A percentile compares a stretch with the other conserved stretches of the same genome.
Evolutionary conservation across 164 flowering plant species (phyloP).

Genomic region (Sextonia rubra): DNA sequence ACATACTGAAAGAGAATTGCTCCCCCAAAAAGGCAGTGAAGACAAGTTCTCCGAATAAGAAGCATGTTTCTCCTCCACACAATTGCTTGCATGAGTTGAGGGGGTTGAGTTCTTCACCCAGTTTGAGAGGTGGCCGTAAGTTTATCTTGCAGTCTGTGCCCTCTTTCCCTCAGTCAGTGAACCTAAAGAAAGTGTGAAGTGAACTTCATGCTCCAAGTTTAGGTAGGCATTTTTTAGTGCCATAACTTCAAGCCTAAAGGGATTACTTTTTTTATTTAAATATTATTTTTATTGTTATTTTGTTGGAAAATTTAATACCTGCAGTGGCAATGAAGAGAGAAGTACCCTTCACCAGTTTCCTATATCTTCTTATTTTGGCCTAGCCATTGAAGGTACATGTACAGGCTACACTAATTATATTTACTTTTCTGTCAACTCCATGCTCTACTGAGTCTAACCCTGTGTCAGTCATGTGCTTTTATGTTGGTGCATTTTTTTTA

Average conservation of each 20-base stretch:
- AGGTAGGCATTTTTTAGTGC: neutral
- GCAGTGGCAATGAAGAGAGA: neutral
- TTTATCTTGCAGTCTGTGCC: conserved; percentile 65
- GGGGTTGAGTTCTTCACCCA: conserved; percentile 37
- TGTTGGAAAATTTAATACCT: neutral
- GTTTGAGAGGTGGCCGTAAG: conserved; percentile 56
- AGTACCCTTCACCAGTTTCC: neutral
- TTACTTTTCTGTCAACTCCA: neutral
- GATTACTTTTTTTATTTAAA: neutral
- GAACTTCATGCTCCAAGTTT: neutral
- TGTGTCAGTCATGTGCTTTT: neutral
- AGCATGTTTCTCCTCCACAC: conserved; percentile 69
- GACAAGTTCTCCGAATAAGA: conserved; percentile 63
- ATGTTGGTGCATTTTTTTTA: too few species aligned
- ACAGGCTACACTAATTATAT: neutral
- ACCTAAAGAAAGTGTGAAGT: conserved; percentile 27
- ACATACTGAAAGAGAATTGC: conserved; percentile 40
- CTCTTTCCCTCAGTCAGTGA: conserved; percentile 58
- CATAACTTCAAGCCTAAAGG: neutral
- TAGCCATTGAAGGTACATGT: neutral
- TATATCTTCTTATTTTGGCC: neutral
- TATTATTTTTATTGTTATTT: neutral
- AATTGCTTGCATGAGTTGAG: conserved; percentile 27
- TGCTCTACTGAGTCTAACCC: neutral
- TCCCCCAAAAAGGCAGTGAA: conserved; percentile 34